These are phyloP conservation scores for Inga laurina DNA, from an alignment of 306 rosid genomes.

Conservation along the genomic window DNA sequence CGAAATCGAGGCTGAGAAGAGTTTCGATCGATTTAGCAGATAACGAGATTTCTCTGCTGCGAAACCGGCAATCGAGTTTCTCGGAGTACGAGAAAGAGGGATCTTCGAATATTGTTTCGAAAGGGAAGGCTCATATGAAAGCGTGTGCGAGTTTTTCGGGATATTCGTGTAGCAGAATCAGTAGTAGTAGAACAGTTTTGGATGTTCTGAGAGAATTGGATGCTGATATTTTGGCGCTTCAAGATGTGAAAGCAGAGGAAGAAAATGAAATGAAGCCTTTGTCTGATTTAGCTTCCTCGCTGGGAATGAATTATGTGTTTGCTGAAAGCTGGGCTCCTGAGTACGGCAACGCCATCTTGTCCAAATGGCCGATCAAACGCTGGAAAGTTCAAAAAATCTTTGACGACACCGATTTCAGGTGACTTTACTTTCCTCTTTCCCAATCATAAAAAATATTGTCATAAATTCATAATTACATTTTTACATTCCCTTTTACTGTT, in stretches of 20 bases:
- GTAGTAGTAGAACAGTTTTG: conserved; percentile 52
- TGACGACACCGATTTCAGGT: conserved; percentile 89
- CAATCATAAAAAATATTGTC: background rate
- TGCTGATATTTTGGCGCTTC: conserved; percentile 84
- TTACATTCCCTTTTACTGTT: background rate
- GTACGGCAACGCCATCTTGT: conserved; percentile 88
- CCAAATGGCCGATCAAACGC: conserved; percentile 85
- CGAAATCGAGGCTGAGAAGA: conserved; percentile 63
- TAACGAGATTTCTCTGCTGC: conserved; percentile 77
- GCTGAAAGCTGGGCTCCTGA: conserved; percentile 99
- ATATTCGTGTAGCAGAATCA: conserved; percentile 18
- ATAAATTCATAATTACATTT: background rate
- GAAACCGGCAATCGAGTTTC: conserved; percentile 66
- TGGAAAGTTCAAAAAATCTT: conserved; percentile 67
- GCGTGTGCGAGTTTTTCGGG: conserved; percentile 32
- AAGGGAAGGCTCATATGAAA: conserved; percentile 40
- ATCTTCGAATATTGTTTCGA: conserved; percentile 11
- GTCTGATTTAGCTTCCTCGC: conserved; percentile 79
- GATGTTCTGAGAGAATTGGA: conserved; percentile 84
- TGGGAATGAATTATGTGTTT: conserved; percentile 84
- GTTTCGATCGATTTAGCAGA: conserved; percentile 93
- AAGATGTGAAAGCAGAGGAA: conserved; percentile 97
- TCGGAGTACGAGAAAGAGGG: conserved; percentile 51
- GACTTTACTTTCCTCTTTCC: background rate
- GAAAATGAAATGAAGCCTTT: conserved; percentile 91